Conservation (phyloP, 352 stramenopile species). For the Peronosclerospora sorghi region DNA sequence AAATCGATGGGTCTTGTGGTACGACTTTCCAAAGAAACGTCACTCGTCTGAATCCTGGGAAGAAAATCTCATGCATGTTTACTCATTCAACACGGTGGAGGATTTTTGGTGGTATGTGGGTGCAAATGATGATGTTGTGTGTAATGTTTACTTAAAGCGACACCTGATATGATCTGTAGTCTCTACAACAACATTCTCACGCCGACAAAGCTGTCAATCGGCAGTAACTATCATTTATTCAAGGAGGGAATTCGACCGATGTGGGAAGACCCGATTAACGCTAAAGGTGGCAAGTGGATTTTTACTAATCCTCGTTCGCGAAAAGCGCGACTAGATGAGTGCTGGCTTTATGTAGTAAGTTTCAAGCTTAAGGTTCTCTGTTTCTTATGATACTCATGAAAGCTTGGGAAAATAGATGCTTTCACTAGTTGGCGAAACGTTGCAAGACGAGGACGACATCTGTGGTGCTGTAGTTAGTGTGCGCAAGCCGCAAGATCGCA, state of each 20-base stretch:
- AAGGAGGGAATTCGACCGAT: slow-evolving; percentile 93
- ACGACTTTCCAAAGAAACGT: slow-evolving; percentile 86
- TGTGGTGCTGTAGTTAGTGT: slow-evolving; percentile 93
- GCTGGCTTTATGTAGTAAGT: slow-evolving; percentile 90
- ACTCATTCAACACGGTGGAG: slow-evolving; percentile 92
- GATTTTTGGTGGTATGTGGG: slow-evolving; percentile 91
- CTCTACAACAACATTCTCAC: slow-evolving; percentile 93
- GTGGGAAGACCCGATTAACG: slow-evolving; percentile 95
- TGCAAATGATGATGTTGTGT: neutral
- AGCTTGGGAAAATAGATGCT: slow-evolving; percentile 57
- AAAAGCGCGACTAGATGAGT: slow-evolving; percentile 89
- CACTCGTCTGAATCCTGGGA: slow-evolving; percentile 82
- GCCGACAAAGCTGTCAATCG: slow-evolving; percentile 78
- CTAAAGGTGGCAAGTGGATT: slow-evolving; percentile 94
- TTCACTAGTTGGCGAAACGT: slow-evolving; percentile 91
- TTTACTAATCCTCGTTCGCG: slow-evolving; percentile 92
- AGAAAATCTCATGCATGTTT: slow-evolving; percentile 87
- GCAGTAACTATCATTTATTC: slow-evolving; percentile 97
- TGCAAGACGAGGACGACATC: slow-evolving; percentile 91
- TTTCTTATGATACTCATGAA: slow-evolving; percentile 1
- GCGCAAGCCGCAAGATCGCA: slow-evolving; percentile 90
- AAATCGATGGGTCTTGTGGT: slow-evolving; percentile 84
- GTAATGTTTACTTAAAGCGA: neutral
- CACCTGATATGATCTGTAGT: slow-evolving; percentile 15
- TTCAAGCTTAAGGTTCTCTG: neutral